phyloP scores from a whole-genome alignment of 495 filamentous ascomycete species.

The Aspergillus ellipticus region DNA sequence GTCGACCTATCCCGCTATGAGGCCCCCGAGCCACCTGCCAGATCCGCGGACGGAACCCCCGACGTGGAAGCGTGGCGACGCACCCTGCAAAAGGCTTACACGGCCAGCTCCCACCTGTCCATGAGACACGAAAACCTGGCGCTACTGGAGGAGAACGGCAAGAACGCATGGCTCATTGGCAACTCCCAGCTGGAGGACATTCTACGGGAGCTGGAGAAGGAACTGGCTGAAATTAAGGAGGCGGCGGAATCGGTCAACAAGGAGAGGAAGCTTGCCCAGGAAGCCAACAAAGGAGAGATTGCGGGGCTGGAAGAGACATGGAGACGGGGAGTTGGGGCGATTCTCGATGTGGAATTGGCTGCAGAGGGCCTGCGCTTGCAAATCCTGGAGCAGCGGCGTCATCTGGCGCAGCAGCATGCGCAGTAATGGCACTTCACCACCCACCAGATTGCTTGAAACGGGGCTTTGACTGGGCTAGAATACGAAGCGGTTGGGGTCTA shows the following conservation, averaged over 20 bases:
- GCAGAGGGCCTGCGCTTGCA: constrained; percentile 64
- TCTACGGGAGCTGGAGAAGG: constrained; percentile 67
- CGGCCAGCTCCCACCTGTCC: constrained; percentile 61
- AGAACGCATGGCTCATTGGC: constrained; percentile 85
- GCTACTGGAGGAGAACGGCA: constrained; percentile 74
- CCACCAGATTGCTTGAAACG: background rate
- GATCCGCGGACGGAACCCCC: constrained; percentile 28
- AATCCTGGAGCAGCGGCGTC: constrained; percentile 53
- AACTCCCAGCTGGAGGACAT: constrained; percentile 76
- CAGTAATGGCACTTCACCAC: constrained; percentile 15
- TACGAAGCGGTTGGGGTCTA: background rate
- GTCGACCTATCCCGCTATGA: constrained; percentile 86
- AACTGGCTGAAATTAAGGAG: constrained; percentile 62
- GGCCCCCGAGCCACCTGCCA: constrained; percentile 46
- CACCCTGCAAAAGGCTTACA: constrained; percentile 52
- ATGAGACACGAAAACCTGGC: constrained; percentile 64
- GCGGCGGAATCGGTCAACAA: constrained; percentile 68
- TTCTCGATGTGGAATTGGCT: constrained; percentile 72
- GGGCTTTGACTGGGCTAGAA: background rate
- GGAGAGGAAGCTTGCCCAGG: constrained; percentile 66
- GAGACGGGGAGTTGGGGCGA: constrained; percentile 65
- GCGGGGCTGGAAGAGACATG: constrained; percentile 66
- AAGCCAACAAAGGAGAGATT: constrained; percentile 64
- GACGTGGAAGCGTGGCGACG: constrained; percentile 37
- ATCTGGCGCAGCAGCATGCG: constrained; percentile 35